phyloP scores from a whole-genome alignment of 2,329 filamentous ascomycete species.

The Aspergillus ibericus region DNA sequence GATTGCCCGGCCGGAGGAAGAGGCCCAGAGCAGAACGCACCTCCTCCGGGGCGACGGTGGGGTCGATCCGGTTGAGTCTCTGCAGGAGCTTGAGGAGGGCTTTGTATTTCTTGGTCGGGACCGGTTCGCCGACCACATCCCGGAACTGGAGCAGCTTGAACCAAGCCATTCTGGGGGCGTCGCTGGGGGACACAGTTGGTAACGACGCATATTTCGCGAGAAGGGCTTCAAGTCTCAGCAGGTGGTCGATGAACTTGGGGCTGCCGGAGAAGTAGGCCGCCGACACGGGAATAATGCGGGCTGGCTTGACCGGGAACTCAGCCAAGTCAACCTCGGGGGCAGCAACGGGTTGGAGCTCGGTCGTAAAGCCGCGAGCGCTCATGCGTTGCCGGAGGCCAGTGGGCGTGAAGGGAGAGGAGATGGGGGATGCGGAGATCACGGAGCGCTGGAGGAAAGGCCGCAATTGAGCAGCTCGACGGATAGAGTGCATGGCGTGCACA shows the following conservation, averaged over 20 bases:
- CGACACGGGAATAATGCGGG: slow-evolving; percentile 78
- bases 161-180: slow-evolving; percentile 77
- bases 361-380: slow-evolving; percentile 29
- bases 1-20: slow-evolving; percentile 75
- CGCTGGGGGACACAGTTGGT: slow-evolving; percentile 64
- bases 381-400: slow-evolving; percentile 17
- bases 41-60: slow-evolving; percentile 69
- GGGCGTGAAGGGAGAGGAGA: slow-evolving; percentile 15
- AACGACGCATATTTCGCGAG: slow-evolving; percentile 70
- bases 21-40: slow-evolving; percentile 64
- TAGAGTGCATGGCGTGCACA: slow-evolving; percentile 35
- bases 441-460: slow-evolving; percentile 47
- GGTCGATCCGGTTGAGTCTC: slow-evolving; percentile 81
- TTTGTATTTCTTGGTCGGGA: slow-evolving; percentile 76
- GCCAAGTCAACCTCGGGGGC: slow-evolving; percentile 38
- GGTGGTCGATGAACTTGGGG: slow-evolving; percentile 81
- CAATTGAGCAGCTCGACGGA: slow-evolving; percentile 32
- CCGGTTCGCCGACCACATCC: slow-evolving; percentile 66
- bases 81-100: slow-evolving; percentile 74
- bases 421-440: slow-evolving; percentile 17
- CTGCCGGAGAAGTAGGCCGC: slow-evolving; percentile 93
- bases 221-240: slow-evolving; percentile 71
- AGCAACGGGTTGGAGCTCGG: slow-evolving; percentile 24
- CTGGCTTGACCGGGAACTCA: slow-evolving; percentile 44
- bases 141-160: slow-evolving; percentile 76